Base-by-base conservation (phyloP, 169 alveolate species). In the Cryptosporidium xiaoi region DNA sequence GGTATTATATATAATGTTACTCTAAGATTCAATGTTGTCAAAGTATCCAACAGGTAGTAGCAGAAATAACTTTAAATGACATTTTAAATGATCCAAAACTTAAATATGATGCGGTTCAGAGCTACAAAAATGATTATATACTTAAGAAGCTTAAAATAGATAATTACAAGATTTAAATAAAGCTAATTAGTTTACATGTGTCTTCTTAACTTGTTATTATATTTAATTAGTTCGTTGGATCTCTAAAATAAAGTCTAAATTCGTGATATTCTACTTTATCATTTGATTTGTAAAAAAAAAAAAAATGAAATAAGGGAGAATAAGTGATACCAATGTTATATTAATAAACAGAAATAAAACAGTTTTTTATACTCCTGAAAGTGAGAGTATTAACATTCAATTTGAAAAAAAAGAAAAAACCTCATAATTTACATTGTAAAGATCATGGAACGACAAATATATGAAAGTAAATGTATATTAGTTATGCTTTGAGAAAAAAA, bases 21-120 rank as follows among this genome's bases (percentile, higher is more conserved):
- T 31, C 31, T 18, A 18, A 77, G 87, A 62, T 77, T 51, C 87
- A 77, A 24, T 60, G 87, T 16, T 77, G 87, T 56, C 87, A 77
- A 48, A 60, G n/a, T 16, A 15, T 77, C 2, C 87, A 77, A 77
- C 87, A 77, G 31, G 71, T 77, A 5, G 64, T 66, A 31, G 69
- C 87, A 8, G 87, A 77, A 60, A 62, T 77, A 4, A 77, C 87
- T 13, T 77, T 77, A 29, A 77, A 8, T 62, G 71, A 77, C 50
- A 31, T 77, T 18, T 62, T 77, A 46, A 77, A 77, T 40, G 87
- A 77, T 44, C 71, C 56, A 24, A 60, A 60, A 48, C 56, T 34
- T 29, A 77, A 77, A 48, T 62, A 46, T 62, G 48, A 60, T 29
- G 34, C 24, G 69, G 87, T 77, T 4, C 62, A 60, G 20, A 10